Conservation (phyloP, 2,329 filamentous ascomycete genomes). For the Ophiostoma pallidulum region DNA sequence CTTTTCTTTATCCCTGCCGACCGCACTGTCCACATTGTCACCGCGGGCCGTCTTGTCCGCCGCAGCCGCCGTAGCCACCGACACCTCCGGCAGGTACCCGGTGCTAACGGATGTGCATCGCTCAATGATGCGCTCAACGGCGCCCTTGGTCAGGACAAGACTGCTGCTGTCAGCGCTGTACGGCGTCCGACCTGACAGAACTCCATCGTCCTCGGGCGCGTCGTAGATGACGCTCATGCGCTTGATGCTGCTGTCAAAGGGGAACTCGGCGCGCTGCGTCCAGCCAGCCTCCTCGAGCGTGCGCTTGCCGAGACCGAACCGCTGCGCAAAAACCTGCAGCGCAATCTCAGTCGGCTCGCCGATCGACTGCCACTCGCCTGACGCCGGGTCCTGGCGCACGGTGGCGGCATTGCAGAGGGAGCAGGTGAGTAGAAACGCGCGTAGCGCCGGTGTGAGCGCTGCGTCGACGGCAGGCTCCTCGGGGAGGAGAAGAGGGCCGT, state of each 20-base stretch:
- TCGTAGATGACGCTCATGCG: conserved; percentile 70
- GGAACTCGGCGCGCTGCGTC: conserved; percentile 60
- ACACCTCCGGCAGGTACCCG: conserved; percentile 22
- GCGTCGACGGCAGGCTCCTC: no score
- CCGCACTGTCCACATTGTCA: not conserved
- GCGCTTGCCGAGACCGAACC: conserved; percentile 53
- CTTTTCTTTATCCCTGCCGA: conserved; percentile 26
- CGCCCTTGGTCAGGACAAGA: conserved; percentile 52
- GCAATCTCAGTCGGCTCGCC: conserved; percentile 70
- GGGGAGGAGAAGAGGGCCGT: no score
- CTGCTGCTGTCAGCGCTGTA: conserved; percentile 32
- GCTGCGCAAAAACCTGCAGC: conserved; percentile 63
- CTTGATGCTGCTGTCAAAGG: conserved; percentile 72
- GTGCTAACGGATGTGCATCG: conserved; percentile 41
- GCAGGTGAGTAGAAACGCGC: conserved; percentile 43
- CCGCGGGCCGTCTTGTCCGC: no score
- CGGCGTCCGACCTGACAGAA: conserved; percentile 23
- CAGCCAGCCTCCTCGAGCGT: conserved; percentile 43
- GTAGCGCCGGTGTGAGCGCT: conserved; percentile 40
- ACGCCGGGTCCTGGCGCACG: conserved; percentile 44
- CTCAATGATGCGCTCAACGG: conserved; percentile 51
- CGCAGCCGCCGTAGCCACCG: no score
- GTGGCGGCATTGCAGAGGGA: conserved; percentile 59
- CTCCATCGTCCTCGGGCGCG: conserved; percentile 29
- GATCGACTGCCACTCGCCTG: conserved; percentile 53